These are phyloP conservation scores for Thuidium tamariscinum DNA, from an alignment of 225 moss, liverwort and hornwort species.

Conservation along the genomic window DNA sequence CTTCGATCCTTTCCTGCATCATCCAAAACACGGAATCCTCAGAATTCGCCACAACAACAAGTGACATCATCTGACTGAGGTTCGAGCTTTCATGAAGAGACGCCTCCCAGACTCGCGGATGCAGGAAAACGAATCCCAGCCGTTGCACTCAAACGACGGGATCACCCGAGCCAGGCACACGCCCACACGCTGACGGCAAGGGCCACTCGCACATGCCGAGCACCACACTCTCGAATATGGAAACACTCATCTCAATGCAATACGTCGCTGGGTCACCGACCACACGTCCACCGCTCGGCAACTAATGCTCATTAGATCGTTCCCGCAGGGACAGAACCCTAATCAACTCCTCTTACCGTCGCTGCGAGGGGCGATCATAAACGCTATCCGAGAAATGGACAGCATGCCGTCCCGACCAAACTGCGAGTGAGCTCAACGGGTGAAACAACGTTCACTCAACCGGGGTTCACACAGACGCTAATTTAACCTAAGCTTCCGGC, in stretches of 20 bases:
- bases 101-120: not conserved
- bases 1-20: constrained; percentile 79
- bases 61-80: not conserved
- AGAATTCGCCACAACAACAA: not conserved
- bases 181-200: not conserved
- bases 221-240: not conserved
- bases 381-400: not conserved
- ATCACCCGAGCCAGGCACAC: not conserved
- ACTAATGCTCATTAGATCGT: not conserved
- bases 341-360: not conserved
- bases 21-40: not conserved
- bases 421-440: not conserved
- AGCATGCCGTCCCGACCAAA: not conserved
- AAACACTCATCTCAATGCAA: not conserved
- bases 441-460: no score
- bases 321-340: not conserved
- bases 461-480: not conserved
- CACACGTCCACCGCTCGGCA: not conserved
- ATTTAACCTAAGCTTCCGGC: not conserved
- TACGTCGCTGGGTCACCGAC: not conserved
- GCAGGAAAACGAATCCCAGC: not conserved
- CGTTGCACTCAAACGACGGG: not conserved
- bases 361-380: not conserved
- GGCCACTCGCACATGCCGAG: not conserved
- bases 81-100: no score